Evolutionary conservation across 805 yeast species (phyloP).

Genomic region (Nematodospora valgi): DNA sequence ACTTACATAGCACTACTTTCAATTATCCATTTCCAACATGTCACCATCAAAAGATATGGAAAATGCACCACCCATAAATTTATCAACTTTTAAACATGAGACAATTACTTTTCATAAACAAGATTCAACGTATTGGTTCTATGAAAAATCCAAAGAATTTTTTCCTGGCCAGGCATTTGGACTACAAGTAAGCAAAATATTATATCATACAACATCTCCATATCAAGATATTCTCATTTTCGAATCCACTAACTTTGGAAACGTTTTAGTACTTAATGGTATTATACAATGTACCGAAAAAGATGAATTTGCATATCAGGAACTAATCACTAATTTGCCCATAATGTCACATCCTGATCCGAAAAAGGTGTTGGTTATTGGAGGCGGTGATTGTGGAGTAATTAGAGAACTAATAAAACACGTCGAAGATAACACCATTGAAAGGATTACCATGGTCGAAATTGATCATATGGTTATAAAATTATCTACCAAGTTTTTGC

Average conservation of each 20-base stretch:
- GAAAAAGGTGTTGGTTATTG: conserved; percentile 75
- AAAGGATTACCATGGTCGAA: conserved; percentile 75
- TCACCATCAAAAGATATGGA: conserved; percentile 1
- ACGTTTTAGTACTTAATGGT: conserved; percentile 86
- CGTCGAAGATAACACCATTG: conserved; percentile 45
- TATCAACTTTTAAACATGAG: conserved; percentile 24
- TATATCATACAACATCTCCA: conserved; percentile 64
- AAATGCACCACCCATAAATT: conserved; percentile 8
- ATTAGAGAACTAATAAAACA: conserved; percentile 84
- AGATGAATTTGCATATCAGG: conserved; percentile 94
- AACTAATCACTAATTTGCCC: conserved; percentile 83
- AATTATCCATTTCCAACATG: background rate
- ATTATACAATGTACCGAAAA: conserved; percentile 88
- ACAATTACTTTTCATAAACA: conserved; percentile 18
- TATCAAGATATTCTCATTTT: conserved; percentile 85
- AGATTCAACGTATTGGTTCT: conserved; percentile 61
- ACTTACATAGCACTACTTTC: too few relatives aligned
- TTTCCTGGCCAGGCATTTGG: conserved; percentile 89
- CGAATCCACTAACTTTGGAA: conserved; percentile 72
- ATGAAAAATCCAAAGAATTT: conserved; percentile 62
- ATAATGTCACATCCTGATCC: conserved; percentile 75
- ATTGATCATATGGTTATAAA: conserved; percentile 82
- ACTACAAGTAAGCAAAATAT: conserved; percentile 56
- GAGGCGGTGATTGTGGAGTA: conserved; percentile 97
- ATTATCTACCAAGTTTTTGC: conserved; percentile 67